phyloP scores from a whole-genome alignment of 768 basidiomycete species.

The Collybia sordida region DNA sequence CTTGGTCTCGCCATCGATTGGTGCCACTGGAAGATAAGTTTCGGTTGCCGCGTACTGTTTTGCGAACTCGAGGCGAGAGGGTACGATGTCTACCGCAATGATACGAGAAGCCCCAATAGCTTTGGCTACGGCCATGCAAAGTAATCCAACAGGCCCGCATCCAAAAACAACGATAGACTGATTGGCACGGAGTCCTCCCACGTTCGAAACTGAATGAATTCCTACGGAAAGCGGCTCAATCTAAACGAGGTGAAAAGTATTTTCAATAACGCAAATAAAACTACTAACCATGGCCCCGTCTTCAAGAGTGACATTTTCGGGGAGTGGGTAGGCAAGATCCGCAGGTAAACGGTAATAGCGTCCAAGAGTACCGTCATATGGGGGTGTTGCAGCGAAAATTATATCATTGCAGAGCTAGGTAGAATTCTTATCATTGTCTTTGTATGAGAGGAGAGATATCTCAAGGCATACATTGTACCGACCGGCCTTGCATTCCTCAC shows the following conservation, averaged over 20 bases:
- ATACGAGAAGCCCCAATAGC: slow-evolving; percentile 85
- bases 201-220: slow-evolving; percentile 80
- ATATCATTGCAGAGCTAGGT: slow-evolving; percentile 80
- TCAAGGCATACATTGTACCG: slow-evolving; percentile 65
- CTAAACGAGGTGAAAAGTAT: slow-evolving; percentile 32
- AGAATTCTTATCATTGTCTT: slow-evolving; percentile 1
- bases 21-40: slow-evolving; percentile 59
- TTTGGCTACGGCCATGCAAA: slow-evolving; percentile 95
- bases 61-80: slow-evolving; percentile 81
- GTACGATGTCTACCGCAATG: slow-evolving; percentile 81
- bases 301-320: slow-evolving; percentile 82
- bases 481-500: slow-evolving; percentile 83
- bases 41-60: slow-evolving; percentile 83
- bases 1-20: slow-evolving; percentile 63
- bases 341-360: slow-evolving; percentile 86
- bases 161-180: slow-evolving; percentile 86
- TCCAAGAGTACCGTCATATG: slow-evolving; percentile 85
- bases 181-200: slow-evolving; percentile 70
- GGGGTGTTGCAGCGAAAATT: slow-evolving; percentile 91
- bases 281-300: slow-evolving; percentile 86
- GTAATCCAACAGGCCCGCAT: slow-evolving; percentile 83
- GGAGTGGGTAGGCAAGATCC: slow-evolving; percentile 82
- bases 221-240: slow-evolving; percentile 95
- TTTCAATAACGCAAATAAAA: not conserved
- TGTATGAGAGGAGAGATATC: not conserved